phyloP scores from a whole-genome alignment of 148 eudicot species.

The Amaranthus cruentus region DNA sequence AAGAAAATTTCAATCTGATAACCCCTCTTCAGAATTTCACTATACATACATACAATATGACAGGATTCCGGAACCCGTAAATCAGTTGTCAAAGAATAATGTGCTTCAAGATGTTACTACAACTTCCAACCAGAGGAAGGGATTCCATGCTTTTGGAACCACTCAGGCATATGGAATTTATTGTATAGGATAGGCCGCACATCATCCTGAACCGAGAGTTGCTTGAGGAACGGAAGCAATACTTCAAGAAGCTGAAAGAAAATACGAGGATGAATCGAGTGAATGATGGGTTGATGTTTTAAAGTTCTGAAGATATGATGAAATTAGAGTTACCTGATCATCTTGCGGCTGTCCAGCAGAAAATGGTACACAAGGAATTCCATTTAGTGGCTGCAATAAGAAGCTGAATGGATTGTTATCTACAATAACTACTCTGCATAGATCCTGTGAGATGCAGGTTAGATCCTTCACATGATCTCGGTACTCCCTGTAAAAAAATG shows the following conservation, averaged over 20 bases:
- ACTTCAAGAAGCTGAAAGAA: slow-evolving; percentile 74
- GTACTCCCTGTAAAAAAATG: slow-evolving; percentile 52
- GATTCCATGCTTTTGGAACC: slow-evolving; percentile 95
- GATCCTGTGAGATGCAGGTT: slow-evolving; percentile 67
- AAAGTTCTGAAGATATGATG: background rate
- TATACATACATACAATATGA: slow-evolving; percentile 37
- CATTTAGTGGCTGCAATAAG: slow-evolving; percentile 88
- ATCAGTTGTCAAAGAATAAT: slow-evolving; percentile 19
- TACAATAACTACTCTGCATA: slow-evolving; percentile 73
- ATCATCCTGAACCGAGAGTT: slow-evolving; percentile 66
- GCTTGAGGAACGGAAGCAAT: slow-evolving; percentile 80
- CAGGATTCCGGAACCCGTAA: slow-evolving; percentile 29
- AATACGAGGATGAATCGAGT: background rate
- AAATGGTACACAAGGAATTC: slow-evolving; percentile 94
- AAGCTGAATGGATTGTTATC: slow-evolving; percentile 99
- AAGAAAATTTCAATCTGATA: slow-evolving; percentile 12
- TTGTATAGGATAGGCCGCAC: slow-evolving; percentile 77
- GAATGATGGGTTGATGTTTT: background rate
- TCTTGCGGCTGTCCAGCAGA: slow-evolving; percentile 92
- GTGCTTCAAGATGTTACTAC: slow-evolving; percentile 19
- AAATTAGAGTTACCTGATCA: slow-evolving; percentile 52
- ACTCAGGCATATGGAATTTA: slow-evolving; percentile 87
- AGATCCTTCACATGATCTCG: slow-evolving; percentile 95
- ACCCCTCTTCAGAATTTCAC: slow-evolving; percentile 26
- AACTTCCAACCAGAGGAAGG: slow-evolving; percentile 56